Conservation (phyloP, 768 basidiomycete genomes). For the Phaeolepiota aurea region DNA sequence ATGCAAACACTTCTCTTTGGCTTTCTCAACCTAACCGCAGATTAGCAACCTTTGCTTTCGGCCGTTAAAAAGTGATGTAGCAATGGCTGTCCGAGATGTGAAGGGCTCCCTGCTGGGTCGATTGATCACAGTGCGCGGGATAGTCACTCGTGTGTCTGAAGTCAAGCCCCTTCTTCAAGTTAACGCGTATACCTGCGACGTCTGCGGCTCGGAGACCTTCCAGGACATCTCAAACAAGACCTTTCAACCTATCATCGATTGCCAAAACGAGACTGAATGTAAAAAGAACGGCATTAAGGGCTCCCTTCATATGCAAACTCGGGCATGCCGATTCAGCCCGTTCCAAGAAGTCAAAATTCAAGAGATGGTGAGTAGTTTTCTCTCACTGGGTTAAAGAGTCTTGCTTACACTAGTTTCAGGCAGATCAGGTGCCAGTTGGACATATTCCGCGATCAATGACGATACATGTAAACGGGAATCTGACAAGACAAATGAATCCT, state of each 20-base stretch:
- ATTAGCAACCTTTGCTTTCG: slow-evolving; percentile 89
- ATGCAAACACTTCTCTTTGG: slow-evolving; percentile 26
- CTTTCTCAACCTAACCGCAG: slow-evolving; percentile 8
- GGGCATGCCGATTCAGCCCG: slow-evolving; percentile 93
- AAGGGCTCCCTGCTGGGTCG: slow-evolving; percentile 81
- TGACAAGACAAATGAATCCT: slow-evolving; percentile 88
- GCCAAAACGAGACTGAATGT: slow-evolving; percentile 81
- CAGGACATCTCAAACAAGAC: slow-evolving; percentile 92
- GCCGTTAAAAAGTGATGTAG: slow-evolving; percentile 66
- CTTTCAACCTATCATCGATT: slow-evolving; percentile 84
- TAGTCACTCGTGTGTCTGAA: slow-evolving; percentile 97
- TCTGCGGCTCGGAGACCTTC: slow-evolving; percentile 97
- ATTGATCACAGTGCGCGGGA: slow-evolving; percentile 93
- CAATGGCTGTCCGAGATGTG: slow-evolving; percentile 89
- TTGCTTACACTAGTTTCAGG: slow-evolving; percentile 32
- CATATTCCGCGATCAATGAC: slow-evolving; percentile 99
- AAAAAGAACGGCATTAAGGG: slow-evolving; percentile 81
- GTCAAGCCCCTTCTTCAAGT: slow-evolving; percentile 96
- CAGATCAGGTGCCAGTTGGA: slow-evolving; percentile 98
- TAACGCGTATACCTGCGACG: slow-evolving; percentile 97
- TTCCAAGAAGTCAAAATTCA: slow-evolving; percentile 99
- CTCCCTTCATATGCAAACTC: slow-evolving; percentile 95
- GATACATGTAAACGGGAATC: slow-evolving; percentile 82
- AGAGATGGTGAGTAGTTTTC: slow-evolving; percentile 68
- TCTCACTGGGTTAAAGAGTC: slow-evolving; percentile 1